A percentile compares a stretch with the other conserved stretches of the same genome.
Evolutionary conservation across 1,139 yeast species (phyloP).

Genomic region (Debaryomycetaceae sp.): DNA sequence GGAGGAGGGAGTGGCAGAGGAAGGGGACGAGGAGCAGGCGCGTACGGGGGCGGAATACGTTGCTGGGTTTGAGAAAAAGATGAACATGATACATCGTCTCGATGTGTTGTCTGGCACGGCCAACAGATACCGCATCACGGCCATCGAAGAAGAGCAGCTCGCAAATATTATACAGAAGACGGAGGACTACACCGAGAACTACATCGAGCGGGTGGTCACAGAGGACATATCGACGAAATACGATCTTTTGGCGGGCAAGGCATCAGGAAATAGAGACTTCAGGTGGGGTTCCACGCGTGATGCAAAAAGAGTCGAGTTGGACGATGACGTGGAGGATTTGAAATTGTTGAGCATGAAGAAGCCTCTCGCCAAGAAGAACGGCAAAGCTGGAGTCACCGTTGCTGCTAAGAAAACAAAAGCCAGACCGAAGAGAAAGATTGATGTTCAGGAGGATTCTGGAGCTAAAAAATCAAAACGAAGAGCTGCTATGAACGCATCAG

Average conservation of each 20-base stretch:
- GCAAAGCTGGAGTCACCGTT: slow-evolving; percentile 9
- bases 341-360: slow-evolving; percentile 2
- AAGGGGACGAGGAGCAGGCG: background rate
- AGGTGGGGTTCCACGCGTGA: slow-evolving; percentile 33
- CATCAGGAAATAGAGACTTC: slow-evolving; percentile 26
- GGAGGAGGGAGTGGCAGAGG: slow-evolving; percentile 1
- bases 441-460: slow-evolving; percentile 4
- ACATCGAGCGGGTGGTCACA: slow-evolving; percentile 34
- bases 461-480: slow-evolving; percentile 9
- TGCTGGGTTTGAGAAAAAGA: slow-evolving; percentile 21
- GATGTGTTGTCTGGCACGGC: slow-evolving; percentile 26
- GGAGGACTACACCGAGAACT: slow-evolving; percentile 26
- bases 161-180: slow-evolving; percentile 22
- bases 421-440: slow-evolving; percentile 11
- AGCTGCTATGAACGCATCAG: slow-evolving; percentile 7
- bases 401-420: slow-evolving; percentile 9
- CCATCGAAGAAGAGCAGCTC: slow-evolving; percentile 26
- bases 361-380: slow-evolving; percentile 4
- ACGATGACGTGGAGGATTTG: slow-evolving; percentile 1
- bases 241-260: slow-evolving; percentile 11
- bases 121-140: slow-evolving; percentile 23
- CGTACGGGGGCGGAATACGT: slow-evolving; percentile 6
- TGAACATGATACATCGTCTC: slow-evolving; percentile 24
- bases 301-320: slow-evolving; percentile 7
- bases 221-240: slow-evolving; percentile 30